Evolutionary conservation across 768 basidiomycete species (phyloP).

Genomic region (Mrakia frigida): DNA sequence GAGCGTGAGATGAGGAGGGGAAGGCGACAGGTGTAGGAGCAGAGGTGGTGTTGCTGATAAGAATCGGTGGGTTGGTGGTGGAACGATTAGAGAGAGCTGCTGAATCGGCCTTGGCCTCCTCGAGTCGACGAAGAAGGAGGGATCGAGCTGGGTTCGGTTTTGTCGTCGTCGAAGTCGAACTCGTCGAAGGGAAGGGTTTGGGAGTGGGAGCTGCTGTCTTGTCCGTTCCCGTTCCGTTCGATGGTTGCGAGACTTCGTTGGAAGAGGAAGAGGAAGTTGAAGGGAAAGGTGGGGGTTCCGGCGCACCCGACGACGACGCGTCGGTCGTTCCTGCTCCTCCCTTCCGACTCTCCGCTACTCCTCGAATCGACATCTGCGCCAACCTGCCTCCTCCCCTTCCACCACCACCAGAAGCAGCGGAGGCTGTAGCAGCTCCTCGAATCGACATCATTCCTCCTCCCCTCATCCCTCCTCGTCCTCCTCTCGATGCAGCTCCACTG

Average conservation of each 20-base stretch:
- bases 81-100: not conserved
- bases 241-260: not conserved
- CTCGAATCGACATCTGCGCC: conserved; percentile 6
- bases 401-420: too few species aligned
- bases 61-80: too few species aligned
- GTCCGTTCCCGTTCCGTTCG: not conserved
- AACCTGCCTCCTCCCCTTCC: not conserved
- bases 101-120: conserved; percentile 27
- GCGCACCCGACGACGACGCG: too few species aligned
- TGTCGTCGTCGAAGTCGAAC: not conserved
- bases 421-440: not conserved
- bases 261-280: too few species aligned
- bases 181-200: not conserved
- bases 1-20: not conserved
- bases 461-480: not conserved
- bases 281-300: too few species aligned
- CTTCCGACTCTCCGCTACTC: not conserved
- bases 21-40: not conserved
- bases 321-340: too few species aligned
- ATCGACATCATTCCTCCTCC: not conserved
- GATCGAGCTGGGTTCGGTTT: conserved; percentile 1
- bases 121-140: conserved; percentile 25
- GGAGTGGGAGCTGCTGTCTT: not conserved
- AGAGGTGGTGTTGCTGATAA: not conserved
- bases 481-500: not conserved